Conservation (phyloP, 2,329 filamentous ascomycete species). For the Claviceps sorghi region DNA sequence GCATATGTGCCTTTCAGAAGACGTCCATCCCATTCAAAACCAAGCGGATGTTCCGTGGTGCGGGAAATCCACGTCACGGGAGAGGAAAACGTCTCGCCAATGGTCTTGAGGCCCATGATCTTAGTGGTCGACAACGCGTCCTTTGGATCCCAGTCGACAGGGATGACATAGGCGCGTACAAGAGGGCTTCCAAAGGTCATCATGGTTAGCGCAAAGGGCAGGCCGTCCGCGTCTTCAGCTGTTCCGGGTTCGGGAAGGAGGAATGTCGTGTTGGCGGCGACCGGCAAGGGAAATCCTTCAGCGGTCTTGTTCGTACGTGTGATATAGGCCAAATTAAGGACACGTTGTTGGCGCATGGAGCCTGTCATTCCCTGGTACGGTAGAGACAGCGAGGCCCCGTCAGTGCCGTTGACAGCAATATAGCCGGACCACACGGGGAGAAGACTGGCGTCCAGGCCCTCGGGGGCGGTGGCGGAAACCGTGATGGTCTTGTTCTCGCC, state of each 20-base stretch:
- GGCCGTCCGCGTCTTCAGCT: slow-evolving; percentile 15
- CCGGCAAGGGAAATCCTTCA: too few species aligned
- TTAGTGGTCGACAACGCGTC: slow-evolving; percentile 12
- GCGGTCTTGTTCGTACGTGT: too few species aligned
- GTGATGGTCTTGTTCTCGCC: slow-evolving; percentile 4
- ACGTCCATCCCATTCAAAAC: slow-evolving; percentile 29
- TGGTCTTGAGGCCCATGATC: slow-evolving; percentile 22
- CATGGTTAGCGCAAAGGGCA: too few species aligned
- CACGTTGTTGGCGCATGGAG: slow-evolving; percentile 17
- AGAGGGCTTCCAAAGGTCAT: slow-evolving; percentile 30
- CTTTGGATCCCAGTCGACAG: slow-evolving; percentile 14
- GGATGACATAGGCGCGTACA: slow-evolving; percentile 30
- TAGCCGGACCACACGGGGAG: slow-evolving; percentile 9
- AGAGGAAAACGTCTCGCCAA: too few species aligned
- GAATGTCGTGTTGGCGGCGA: slow-evolving; percentile 24
- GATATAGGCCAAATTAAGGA: slow-evolving; percentile 17
- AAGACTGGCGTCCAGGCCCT: slow-evolving; percentile 3
- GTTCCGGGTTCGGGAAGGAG: slow-evolving; percentile 26
- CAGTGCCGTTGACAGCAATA: slow-evolving; percentile 19
- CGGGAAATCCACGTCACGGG: slow-evolving; percentile 27
- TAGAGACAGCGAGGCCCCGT: slow-evolving; percentile 22
- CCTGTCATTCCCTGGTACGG: slow-evolving; percentile 27
- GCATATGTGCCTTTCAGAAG: slow-evolving; percentile 32
- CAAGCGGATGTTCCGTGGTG: slow-evolving; percentile 17
- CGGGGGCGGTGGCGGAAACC: slow-evolving; percentile 4